phyloP scores from a whole-genome alignment of 306 rosid species.

The Canavalia gladiata region DNA sequence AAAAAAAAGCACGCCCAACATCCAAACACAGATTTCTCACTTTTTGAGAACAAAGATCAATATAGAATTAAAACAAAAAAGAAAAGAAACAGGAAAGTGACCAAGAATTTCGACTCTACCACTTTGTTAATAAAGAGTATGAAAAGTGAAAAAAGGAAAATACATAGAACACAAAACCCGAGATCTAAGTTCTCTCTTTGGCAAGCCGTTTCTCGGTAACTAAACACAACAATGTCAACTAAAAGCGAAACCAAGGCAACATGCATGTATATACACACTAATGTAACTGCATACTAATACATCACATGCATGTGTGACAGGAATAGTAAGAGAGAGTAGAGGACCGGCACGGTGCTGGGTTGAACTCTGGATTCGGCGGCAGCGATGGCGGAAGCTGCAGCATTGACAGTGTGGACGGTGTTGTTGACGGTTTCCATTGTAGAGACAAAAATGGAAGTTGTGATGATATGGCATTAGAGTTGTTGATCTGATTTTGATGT shows the following conservation, averaged over 20 bases:
- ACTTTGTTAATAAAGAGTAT: conserved; percentile 6
- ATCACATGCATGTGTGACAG: background rate
- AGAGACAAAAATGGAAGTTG: background rate
- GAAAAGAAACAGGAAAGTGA: conserved; percentile 3
- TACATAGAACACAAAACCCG: conserved; percentile 30
- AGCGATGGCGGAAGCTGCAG: conserved; percentile 82
- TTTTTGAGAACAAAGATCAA: conserved; percentile 17
- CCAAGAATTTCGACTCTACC: conserved; percentile 7
- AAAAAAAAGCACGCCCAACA: conserved; percentile 11
- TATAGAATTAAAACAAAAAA: background rate
- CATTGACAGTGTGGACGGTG: conserved; percentile 77
- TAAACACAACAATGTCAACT: background rate
- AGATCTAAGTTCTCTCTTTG: conserved; percentile 17
- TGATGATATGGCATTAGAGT: conserved; percentile 40
- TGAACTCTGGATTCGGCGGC: conserved; percentile 71
- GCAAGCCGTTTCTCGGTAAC: conserved; percentile 23
- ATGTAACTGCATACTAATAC: background rate
- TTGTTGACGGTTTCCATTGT: conserved; percentile 59
- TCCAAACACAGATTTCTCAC: conserved; percentile 18
- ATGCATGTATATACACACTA: background rate
- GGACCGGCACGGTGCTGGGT: conserved; percentile 63
- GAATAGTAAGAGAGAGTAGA: background rate
- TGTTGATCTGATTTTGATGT: conserved; percentile 21
- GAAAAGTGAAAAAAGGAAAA: background rate
- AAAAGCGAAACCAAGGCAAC: conserved; percentile 12